phyloP scores from a whole-genome alignment of 225 moss, liverwort and hornwort species.

The Pseudoscleropodium purum region DNA sequence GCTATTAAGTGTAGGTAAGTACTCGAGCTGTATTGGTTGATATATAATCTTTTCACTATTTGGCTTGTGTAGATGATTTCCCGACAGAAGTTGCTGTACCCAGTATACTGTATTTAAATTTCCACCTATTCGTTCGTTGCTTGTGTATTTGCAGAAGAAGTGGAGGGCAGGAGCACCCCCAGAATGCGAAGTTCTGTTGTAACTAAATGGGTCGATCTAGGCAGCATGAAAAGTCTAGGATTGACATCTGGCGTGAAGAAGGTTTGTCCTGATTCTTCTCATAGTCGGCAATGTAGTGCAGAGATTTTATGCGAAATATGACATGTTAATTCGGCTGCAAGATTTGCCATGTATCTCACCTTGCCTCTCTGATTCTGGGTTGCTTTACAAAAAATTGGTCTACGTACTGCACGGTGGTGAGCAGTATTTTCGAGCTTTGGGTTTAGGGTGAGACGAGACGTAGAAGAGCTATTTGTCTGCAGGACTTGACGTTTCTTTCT shows the following conservation, averaged over 20 bases:
- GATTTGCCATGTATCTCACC: not conserved
- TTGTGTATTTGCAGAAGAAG: constrained; percentile 34
- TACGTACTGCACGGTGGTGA: not conserved
- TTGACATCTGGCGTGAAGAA: constrained; percentile 85
- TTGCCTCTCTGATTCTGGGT: not conserved
- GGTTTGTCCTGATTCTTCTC: constrained; percentile 20
- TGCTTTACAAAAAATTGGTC: not conserved
- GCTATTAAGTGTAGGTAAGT: constrained; percentile 41
- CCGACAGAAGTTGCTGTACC: not conserved
- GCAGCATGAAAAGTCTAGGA: constrained; percentile 42
- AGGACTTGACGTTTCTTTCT: not conserved
- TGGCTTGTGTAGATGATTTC: not conserved
- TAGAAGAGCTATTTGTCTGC: not conserved
- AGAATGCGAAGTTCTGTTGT: constrained; percentile 7
- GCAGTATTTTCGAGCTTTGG: not conserved
- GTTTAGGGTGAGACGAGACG: not conserved
- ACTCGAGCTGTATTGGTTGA: not conserved
- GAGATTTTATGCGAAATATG: not conserved
- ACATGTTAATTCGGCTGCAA: not conserved
- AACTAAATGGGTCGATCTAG: constrained; percentile 63
- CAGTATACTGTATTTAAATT: not conserved
- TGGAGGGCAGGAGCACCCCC: not conserved
- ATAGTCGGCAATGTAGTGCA: not conserved
- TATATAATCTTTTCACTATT: not conserved
- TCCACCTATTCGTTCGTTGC: not conserved